Evolutionary conservation across 345 rosid genomes (phyloP).

Genomic region (Laguncularia racemosa): DNA sequence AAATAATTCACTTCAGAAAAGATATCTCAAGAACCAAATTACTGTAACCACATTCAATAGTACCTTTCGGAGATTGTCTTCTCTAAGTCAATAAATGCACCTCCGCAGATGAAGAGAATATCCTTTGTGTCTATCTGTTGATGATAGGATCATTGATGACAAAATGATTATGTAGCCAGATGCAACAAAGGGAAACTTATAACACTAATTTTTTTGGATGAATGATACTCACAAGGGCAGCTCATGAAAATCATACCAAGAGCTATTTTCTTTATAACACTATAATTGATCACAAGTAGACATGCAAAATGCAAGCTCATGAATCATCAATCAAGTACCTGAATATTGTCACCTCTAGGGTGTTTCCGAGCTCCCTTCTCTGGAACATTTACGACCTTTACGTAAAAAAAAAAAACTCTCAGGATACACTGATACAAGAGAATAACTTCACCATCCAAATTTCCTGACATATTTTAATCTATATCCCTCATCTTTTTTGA

Average conservation of each 20-base stretch:
- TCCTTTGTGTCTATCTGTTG: constrained; percentile 95
- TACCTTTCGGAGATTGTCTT: constrained; percentile 98
- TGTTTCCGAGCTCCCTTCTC: constrained; percentile 99
- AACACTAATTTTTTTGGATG: no score
- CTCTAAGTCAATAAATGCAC: constrained; percentile 95
- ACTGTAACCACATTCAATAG: constrained; percentile 1
- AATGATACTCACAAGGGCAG: no score
- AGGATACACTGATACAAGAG: not conserved
- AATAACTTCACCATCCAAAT: no score
- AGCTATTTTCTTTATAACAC: no score
- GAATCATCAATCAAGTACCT: constrained; percentile 35
- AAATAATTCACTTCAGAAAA: not conserved
- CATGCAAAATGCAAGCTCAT: not conserved
- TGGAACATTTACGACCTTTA: constrained; percentile 93
- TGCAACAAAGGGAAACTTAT: not conserved
- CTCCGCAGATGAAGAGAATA: constrained; percentile 97
- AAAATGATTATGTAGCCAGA: not conserved
- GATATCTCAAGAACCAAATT: constrained; percentile 1
- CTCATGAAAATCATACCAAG: no score
- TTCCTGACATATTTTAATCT: no score
- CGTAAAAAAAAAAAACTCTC: constrained; percentile 7
- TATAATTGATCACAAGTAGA: not conserved
- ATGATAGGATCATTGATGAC: not conserved
- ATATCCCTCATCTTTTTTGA: no score
- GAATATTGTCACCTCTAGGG: constrained; percentile 98